These are phyloP conservation scores for Claviceps citrina DNA, from an alignment of 2,329 filamentous ascomycete genomes.

Conservation along the genomic window DNA sequence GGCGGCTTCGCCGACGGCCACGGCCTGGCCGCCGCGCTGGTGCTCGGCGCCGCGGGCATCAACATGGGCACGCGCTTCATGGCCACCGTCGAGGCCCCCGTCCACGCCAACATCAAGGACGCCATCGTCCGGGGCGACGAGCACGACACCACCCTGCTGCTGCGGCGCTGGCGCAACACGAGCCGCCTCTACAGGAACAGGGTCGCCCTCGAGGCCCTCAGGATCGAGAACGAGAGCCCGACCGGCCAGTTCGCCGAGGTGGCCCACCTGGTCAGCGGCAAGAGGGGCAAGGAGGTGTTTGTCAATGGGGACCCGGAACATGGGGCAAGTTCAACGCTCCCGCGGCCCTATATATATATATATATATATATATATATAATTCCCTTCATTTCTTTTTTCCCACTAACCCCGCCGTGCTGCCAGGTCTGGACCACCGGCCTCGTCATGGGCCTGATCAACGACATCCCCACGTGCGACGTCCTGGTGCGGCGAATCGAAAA, in stretches of 20 bases:
- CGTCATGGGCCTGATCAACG: constrained; percentile 78
- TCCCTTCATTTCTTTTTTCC: no score
- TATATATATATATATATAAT: no score
- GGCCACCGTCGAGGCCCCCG: constrained; percentile 84
- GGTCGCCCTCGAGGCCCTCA: constrained; percentile 62
- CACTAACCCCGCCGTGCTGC: no score
- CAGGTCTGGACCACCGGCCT: constrained; percentile 95
- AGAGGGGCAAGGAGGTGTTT: constrained; percentile 83
- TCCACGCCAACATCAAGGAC: constrained; percentile 88
- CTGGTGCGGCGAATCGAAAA: constrained; percentile 60
- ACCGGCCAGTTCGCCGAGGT: constrained; percentile 84
- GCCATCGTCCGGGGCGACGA: constrained; percentile 78
- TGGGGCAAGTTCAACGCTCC: constrained; percentile 69
- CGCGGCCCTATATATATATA: no score
- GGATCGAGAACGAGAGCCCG: constrained; percentile 68
- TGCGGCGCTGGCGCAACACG: constrained; percentile 88
- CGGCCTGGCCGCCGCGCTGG: constrained; percentile 78
- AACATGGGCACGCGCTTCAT: constrained; percentile 99
- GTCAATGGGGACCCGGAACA: constrained; percentile 79
- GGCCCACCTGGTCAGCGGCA: constrained; percentile 72
- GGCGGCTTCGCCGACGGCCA: constrained; percentile 92
- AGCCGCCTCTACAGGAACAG: constrained; percentile 80
- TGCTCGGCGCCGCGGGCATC: constrained; percentile 79
- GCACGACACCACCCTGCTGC: constrained; percentile 76
- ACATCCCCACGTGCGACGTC: constrained; percentile 60